phyloP scores from a whole-genome alignment of 192 early-diverging fungal genomes.

The Rhizoclosmatium globosum region DNA sequence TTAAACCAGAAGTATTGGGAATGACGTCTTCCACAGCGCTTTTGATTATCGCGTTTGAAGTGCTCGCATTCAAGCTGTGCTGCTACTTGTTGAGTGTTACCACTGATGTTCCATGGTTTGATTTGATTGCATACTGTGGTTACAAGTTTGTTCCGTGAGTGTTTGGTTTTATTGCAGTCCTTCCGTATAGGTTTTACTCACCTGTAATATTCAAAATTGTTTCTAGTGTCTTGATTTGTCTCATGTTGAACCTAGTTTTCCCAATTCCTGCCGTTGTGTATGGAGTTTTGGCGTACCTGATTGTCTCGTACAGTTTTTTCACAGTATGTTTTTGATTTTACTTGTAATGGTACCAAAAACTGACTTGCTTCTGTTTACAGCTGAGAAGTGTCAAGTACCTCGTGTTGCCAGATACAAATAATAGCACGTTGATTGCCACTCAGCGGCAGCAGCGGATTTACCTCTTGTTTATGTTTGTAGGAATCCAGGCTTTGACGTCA shows the following conservation, averaged over 20 bases:
- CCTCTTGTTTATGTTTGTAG: conserved; percentile 87
- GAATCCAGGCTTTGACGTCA: conserved; percentile 82
- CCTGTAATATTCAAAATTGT: conserved; percentile 2
- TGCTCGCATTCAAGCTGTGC: conserved; percentile 83
- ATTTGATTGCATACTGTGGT: conserved; percentile 87
- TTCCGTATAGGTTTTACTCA: neutral
- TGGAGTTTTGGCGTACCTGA: conserved; percentile 76
- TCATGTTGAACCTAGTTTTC: conserved; percentile 57
- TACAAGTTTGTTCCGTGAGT: conserved; percentile 93
- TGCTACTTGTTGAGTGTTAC: conserved; percentile 89
- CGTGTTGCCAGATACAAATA: conserved; percentile 56
- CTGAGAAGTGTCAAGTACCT: conserved; percentile 57
- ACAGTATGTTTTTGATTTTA: conserved; percentile 58
- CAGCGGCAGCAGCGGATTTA: conserved; percentile 85
- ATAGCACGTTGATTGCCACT: conserved; percentile 43
- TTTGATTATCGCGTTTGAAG: conserved; percentile 81
- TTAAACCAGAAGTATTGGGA: conserved; percentile 88
- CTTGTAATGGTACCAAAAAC: neutral
- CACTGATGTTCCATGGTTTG: conserved; percentile 82
- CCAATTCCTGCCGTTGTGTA: conserved; percentile 64
- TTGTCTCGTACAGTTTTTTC: conserved; percentile 85
- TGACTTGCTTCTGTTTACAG: conserved; percentile 21
- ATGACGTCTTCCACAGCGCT: conserved; percentile 84
- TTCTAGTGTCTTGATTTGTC: conserved; percentile 43
- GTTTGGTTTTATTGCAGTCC: neutral